A percentile compares a stretch with the other conserved stretches of the same genome.
These are phyloP conservation scores for Solioccasus polychromus DNA, from an alignment of 768 basidiomycete genomes.

Conservation along the genomic window DNA sequence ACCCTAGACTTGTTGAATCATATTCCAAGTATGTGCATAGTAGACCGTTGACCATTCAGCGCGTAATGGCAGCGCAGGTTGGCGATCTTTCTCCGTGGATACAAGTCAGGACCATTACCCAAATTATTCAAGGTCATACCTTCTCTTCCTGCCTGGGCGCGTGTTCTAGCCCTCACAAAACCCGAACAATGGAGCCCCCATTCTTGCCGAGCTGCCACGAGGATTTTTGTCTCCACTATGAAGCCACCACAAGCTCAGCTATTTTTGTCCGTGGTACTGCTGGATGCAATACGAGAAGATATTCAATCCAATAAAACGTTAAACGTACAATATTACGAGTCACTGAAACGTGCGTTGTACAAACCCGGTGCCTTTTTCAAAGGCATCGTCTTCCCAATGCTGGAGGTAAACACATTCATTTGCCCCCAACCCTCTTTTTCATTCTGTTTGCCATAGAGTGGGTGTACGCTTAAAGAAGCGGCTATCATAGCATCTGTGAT, in stretches of 20 bases:
- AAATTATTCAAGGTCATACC: slow-evolving; percentile 99
- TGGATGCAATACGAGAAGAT: slow-evolving; percentile 87
- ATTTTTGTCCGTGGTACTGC: slow-evolving; percentile 86
- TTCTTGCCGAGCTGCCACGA: slow-evolving; percentile 90
- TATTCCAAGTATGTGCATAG: slow-evolving; percentile 80
- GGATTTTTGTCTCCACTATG: slow-evolving; percentile 95
- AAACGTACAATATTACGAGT: slow-evolving; percentile 91
- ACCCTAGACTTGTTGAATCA: slow-evolving; percentile 89
- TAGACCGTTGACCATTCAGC: neutral
- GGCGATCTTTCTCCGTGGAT: slow-evolving; percentile 78
- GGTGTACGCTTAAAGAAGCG: slow-evolving; percentile 92
- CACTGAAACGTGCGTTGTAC: slow-evolving; percentile 87
- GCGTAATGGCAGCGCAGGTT: slow-evolving; percentile 51
- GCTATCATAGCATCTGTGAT: slow-evolving; percentile 92
- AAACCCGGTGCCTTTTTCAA: slow-evolving; percentile 99
- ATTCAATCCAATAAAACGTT: slow-evolving; percentile 85
- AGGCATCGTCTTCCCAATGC: slow-evolving; percentile 91
- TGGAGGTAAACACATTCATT: slow-evolving; percentile 62
- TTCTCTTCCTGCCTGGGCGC: slow-evolving; percentile 92
- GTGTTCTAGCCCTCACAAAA: slow-evolving; percentile 86
- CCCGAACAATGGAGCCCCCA: slow-evolving; percentile 96
- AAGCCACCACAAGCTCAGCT: slow-evolving; percentile 93
- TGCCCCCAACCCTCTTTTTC: slow-evolving; percentile 27
- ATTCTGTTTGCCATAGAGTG: slow-evolving; percentile 41
- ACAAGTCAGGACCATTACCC: slow-evolving; percentile 92